Evolutionary conservation across 371 early-diverging fungal species (phyloP), one percentile per base, ranked within the genome.

Genomic region (Dinochytrium kinnereticum): DNA sequence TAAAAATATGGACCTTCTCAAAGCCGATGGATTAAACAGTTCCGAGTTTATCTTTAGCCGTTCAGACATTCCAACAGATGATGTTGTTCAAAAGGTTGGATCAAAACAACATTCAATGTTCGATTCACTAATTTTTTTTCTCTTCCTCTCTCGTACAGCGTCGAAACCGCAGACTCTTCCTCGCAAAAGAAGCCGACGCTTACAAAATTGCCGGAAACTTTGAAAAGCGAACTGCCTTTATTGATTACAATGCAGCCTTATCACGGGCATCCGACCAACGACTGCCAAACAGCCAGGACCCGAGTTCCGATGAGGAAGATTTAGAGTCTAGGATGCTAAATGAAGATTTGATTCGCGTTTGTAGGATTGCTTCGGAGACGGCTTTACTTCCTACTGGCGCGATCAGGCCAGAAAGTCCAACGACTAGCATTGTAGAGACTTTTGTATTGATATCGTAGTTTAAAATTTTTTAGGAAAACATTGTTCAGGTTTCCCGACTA

Each of bases 111-210:
- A n/a, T n/a, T n/a, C n/a, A n/a, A n/a, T n/a, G n/a, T n/a, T n/a
- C n/a, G n/a, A n/a, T n/a, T n/a, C n/a, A n/a, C n/a, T n/a, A n/a
- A n/a, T n/a, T n/a, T n/a, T n/a, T n/a, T n/a, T n/a, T n/a, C n/a
- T n/a, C n/a, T n/a, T n/a, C n/a, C n/a, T n/a, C n/a, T n/a, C n/a
- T n/a, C n/a, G n/a, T n/a, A n/a, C n/a, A 80, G 78, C 64, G 81
- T 19, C 67, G 78, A 15, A 73, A 75, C 51, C 65, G 76, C 26
- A 49, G 81, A 21, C 19, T 80, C 2, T 80, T 78, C 51, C 59
- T 80, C 24, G 71, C n/a, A 44, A 70, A 51, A 51, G 78, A 80
- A 53, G 71, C 71, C 15, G 64, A 37, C 15, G 76, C 69, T 2
- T 77, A 61, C 68, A 38, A 44, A 38, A 26, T 31, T 5, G 70